Evolutionary conservation across 768 basidiomycete genomes (phyloP), one percentile per base, ranked within the genome.

Genomic region (Phanerochaete carnosa): DNA sequence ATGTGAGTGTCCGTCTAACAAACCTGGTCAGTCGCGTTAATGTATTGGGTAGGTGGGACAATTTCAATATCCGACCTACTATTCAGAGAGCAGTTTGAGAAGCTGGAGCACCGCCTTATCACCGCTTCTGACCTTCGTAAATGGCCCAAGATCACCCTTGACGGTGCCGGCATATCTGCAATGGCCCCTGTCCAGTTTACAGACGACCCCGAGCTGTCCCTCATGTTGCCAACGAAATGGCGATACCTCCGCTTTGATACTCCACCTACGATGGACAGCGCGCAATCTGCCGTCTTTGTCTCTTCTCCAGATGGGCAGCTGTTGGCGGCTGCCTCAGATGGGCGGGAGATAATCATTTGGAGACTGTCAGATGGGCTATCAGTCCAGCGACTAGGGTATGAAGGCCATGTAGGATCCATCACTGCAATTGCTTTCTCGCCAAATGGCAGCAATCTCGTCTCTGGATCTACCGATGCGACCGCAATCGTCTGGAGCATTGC

Each of bases 321-420:
- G 8, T 58, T 74, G 49, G 69, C 65, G 1, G 70, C 70, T 1
- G 67, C 63, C 6, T 72, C 69, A 19, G 32, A 45, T 19, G 72
- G 72, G 57, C 62, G 55, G n/a, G 66, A 65, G 2, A 56, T 73
- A 26, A 35, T 62, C 13, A 53, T 73, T 12, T 74, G 74, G 71
- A 62, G 72, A 47, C 26, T 58, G 16, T 35, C 39, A 28, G 66
- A 63, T 11, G 66, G 66, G 15, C 23, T 43, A 8, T 11, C 58
- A 13, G 12, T 22, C 5, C 43, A 53, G 33, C 33, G 39, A 7
- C 39, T 60, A 3, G 23, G 25, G 13, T 22, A 43, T 1, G 22
- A 54, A 12, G 66, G 61, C 9, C 67, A 68, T 50, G 43, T 33
- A 6, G 64, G 64, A 26, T 30, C 22, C 4, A 54, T 65, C 13